Conservation (phyloP, 805 yeast species). For the Teunomyces kruisii region DNA sequence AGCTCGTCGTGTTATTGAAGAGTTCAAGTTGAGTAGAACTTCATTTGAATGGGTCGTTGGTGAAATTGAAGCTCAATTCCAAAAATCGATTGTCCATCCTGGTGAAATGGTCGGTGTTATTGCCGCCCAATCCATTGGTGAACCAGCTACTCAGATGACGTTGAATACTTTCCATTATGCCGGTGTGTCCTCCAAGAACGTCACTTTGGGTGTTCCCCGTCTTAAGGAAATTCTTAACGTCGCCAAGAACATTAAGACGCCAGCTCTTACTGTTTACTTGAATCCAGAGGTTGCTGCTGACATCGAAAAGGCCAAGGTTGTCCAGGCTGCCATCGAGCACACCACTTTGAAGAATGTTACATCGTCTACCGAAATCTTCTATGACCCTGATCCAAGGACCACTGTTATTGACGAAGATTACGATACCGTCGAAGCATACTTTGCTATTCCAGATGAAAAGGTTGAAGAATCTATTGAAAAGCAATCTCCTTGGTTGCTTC, state of each 20-base stretch:
- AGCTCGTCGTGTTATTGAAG: slow-evolving; percentile 86
- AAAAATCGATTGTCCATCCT: slow-evolving; percentile 87
- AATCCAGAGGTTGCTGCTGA: slow-evolving; percentile 78
- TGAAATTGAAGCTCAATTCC: slow-evolving; percentile 91
- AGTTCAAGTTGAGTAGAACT: slow-evolving; percentile 75
- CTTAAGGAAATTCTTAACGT: slow-evolving; percentile 96
- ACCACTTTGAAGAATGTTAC: slow-evolving; percentile 93
- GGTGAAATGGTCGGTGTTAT: slow-evolving; percentile 99
- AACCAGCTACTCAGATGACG: slow-evolving; percentile 98
- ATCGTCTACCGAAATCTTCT: slow-evolving; percentile 94
- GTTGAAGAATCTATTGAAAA: slow-evolving; percentile 90
- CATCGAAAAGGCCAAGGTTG: slow-evolving; percentile 90
- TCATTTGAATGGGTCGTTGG: slow-evolving; percentile 97
- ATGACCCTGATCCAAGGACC: slow-evolving; percentile 96
- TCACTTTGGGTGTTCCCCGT: slow-evolving; percentile 96
- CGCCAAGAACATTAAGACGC: slow-evolving; percentile 98
- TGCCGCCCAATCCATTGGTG: slow-evolving; percentile 98
- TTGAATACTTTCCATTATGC: slow-evolving; percentile 97
- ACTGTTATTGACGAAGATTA: slow-evolving; percentile 97
- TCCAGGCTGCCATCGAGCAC: slow-evolving; percentile 96
- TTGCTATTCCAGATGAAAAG: slow-evolving; percentile 96
- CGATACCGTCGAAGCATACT: slow-evolving; percentile 96
- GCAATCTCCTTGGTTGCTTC: slow-evolving; percentile 97
- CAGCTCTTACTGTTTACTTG: slow-evolving; percentile 94
- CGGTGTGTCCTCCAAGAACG: slow-evolving; percentile 95